Conservation (phyloP, 257 asterid genomes). For the Craterostigma plantagineum region DNA sequence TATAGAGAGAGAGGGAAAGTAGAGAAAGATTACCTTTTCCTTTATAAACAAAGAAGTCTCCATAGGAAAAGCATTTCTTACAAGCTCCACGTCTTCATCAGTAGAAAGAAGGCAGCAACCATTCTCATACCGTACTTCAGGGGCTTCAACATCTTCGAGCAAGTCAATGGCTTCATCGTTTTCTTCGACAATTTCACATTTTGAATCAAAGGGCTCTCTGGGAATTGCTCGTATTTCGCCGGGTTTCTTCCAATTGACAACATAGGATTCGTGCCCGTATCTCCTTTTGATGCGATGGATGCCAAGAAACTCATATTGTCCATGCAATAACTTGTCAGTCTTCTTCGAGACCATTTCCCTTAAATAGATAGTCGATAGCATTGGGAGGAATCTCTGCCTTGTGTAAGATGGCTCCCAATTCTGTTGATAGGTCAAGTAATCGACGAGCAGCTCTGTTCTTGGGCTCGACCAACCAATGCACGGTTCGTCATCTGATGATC, state of each 20-base stretch:
- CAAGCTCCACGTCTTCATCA: conserved; percentile 82
- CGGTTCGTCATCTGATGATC: conserved; percentile 37
- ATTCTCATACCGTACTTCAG: conserved; percentile 24
- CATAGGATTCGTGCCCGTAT: conserved; percentile 40
- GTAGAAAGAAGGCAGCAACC: conserved; percentile 48
- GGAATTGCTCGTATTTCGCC: conserved; percentile 14
- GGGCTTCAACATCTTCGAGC: conserved; percentile 38
- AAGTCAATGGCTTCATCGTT: conserved; percentile 31
- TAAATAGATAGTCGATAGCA: conserved; percentile 59
- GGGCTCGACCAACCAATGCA: conserved; percentile 47
- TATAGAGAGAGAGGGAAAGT: not conserved
- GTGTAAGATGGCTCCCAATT: conserved; percentile 84
- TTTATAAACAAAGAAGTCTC: conserved; percentile 31
- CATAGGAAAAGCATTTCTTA: conserved; percentile 55
- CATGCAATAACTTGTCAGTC: conserved; percentile 24
- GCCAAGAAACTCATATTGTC: conserved; percentile 59
- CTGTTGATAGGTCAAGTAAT: conserved; percentile 52
- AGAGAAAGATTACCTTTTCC: conserved; percentile 38
- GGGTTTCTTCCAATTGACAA: conserved; percentile 70
- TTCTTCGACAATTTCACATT: conserved; percentile 16
- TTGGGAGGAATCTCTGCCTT: conserved; percentile 61
- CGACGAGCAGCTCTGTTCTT: conserved; percentile 45
- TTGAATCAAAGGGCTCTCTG: conserved; percentile 19
- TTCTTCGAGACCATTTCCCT: conserved; percentile 48
- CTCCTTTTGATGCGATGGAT: conserved; percentile 65